Percentiles rank a stretch among this genome's conserved stretches.
Conservation (phyloP, 2,329 filamentous ascomycete species). For the Fusarium tricinctum region DNA sequence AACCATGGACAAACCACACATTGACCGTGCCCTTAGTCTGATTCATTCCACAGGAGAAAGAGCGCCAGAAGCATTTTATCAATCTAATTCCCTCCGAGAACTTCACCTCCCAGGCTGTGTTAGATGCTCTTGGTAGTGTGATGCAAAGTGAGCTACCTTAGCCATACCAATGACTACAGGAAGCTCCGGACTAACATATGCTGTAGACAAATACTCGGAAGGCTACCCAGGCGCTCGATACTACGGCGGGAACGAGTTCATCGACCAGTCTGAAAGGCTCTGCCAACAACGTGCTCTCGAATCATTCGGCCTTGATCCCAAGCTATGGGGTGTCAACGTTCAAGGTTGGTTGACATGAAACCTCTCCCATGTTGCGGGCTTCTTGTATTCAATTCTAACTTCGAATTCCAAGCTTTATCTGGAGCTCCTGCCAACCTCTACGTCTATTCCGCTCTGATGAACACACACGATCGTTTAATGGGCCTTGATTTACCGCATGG, state of each 20-base stretch:
- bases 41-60: conserved; percentile 79
- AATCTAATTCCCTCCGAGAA: conserved; percentile 97
- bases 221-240: conserved; percentile 97
- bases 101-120: conserved; percentile 92
- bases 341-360: conserved; percentile 73
- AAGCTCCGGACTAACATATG: conserved; percentile 1
- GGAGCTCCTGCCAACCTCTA: conserved; percentile 84
- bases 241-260: conserved; percentile 97
- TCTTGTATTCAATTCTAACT: conserved; percentile 27
- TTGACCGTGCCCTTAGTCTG: background rate
- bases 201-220: conserved; percentile 95
- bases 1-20: background rate
- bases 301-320: conserved; percentile 84
- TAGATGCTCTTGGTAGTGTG: conserved; percentile 91
- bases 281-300: conserved; percentile 93
- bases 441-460: conserved; percentile 94
- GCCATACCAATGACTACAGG: conserved; percentile 11
- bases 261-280: conserved; percentile 88
- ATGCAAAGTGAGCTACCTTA: conserved; percentile 81
- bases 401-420: conserved; percentile 74
- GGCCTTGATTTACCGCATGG: conserved; percentile 96
- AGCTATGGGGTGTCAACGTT: conserved; percentile 97
- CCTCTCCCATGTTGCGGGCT: background rate
- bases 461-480: conserved; percentile 96
- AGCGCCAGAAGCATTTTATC: conserved; percentile 96